Base-by-base conservation (phyloP, 805 yeast species). In the Saccharomyces mikatae region DNA sequence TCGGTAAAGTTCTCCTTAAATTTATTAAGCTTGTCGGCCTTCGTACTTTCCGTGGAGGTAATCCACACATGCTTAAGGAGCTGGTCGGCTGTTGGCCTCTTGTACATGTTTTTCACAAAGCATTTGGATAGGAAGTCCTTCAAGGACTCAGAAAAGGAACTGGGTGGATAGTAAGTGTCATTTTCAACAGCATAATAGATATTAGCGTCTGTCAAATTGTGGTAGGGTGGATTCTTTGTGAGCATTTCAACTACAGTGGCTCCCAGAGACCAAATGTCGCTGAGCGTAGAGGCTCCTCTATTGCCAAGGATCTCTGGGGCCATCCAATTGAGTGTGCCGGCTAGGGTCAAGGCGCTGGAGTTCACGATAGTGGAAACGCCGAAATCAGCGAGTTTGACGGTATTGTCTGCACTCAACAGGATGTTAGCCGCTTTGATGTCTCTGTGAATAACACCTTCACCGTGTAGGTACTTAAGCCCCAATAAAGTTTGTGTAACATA, bases 241-340 rank as follows among this genome's bases (percentile, higher is more conserved):
- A 89, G 73, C 46, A 94, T 74, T 68, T 94, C 99, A 2, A 92
- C 81, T 2, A 91, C 80, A 0, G 98, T 92, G n/a, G 97, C 95
- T 2, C 98, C 99, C 28, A 94, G 70, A 6, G 96, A 87, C 98
- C 94, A 87, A 29, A 87, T 81, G 71, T 94, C 99, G 2, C 96
- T 88, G 1, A 95, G 86, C 0, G 92, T 82, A 9, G 95, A 84
- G 1, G 92, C 86, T 2, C 95, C 96, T 63, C 86, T 87, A 61
- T 89, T 83, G 46, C 84, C 76, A 3, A 94, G 87, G 2, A 95
- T 83, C 66, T 94, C 99, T 0, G 99, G 99, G 0, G 99, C 97
- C 97, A 94, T 91, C 98, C 98, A 94, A 66, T 92, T 87, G 0
- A 97, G 96, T 0, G 98, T 89, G 1, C 99, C 99, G 6, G 80